Percentiles rank a stretch among this genome's conserved stretches.
Conservation (phyloP, 768 basidiomycete species). For the Phaeolepiota aurea region DNA sequence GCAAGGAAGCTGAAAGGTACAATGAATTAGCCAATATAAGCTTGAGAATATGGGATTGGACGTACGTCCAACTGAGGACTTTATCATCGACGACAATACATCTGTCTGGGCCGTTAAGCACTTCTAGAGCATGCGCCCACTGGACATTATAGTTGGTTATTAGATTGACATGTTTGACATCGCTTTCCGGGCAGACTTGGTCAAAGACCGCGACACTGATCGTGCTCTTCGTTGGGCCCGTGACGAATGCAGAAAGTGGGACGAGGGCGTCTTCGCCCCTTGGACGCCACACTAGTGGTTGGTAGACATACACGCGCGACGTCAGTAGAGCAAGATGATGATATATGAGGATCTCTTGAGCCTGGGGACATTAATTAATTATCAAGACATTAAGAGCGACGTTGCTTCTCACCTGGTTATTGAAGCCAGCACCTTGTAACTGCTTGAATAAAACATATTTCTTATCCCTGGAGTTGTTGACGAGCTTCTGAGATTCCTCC, state of each 20-base stretch:
- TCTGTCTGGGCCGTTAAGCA: slow-evolving; percentile 22
- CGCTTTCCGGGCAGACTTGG: slow-evolving; percentile 29
- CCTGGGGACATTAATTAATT: slow-evolving; percentile 15
- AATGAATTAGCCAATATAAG: not conserved
- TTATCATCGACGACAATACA: slow-evolving; percentile 37
- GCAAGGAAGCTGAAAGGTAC: slow-evolving; percentile 25
- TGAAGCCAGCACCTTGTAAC: slow-evolving; percentile 40
- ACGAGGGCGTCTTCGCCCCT: slow-evolving; percentile 29
- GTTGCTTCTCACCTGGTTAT: slow-evolving; percentile 30
- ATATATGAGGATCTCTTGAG: slow-evolving; percentile 36
- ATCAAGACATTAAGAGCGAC: slow-evolving; percentile 1
- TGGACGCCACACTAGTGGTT: slow-evolving; percentile 37
- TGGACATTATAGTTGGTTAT: slow-evolving; percentile 15
- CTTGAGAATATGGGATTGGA: slow-evolving; percentile 1
- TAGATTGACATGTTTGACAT: slow-evolving; percentile 25
- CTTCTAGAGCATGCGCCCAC: slow-evolving; percentile 27
- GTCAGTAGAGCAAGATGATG: slow-evolving; percentile 35
- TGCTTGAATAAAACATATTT: slow-evolving; percentile 37
- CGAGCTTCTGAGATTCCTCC: slow-evolving; percentile 17
- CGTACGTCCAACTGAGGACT: slow-evolving; percentile 35
- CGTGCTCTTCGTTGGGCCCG: slow-evolving; percentile 27
- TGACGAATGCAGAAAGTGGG: slow-evolving; percentile 35
- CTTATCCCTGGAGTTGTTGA: slow-evolving; percentile 15
- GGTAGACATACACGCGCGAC: slow-evolving; percentile 33
- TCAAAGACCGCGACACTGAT: slow-evolving; percentile 27